Evolutionary conservation across 192 early-diverging fungal genomes (phyloP), one percentile per base, ranked within the genome.

Genomic region (Martensiomyces pterosporus): DNA sequence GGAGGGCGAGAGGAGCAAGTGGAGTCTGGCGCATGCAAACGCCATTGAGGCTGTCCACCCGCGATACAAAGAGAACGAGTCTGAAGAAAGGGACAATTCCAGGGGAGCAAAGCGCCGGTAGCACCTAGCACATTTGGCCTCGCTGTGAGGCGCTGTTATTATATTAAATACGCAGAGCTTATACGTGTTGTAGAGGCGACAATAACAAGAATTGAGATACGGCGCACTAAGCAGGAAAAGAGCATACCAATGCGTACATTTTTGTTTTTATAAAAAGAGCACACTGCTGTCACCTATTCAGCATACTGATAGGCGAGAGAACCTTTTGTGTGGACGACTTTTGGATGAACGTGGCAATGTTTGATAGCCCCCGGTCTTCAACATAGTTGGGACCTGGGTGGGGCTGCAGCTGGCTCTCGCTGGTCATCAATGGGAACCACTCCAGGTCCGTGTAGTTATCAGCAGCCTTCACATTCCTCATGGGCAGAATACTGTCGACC

Each of bases 381-480:
- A 55, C 48, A 32, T 70, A 70, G 37, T 53, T 63, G 5, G 67
- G 67, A 0, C 67, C 67, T 4, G 59, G 21, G 17, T 70, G 60
- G 9, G 52, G 44, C 37, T 57, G 51, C 38, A 70, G 52, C 43
- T 55, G 50, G 13, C 42, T 50, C 12, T 70, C 55, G 46, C 43
- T 38, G 16, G 27, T 47, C n/a, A 70, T 49, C 15, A 70, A 47
- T 16, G 67, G 67, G 55, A 70, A 70, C 67, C 67, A 70, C 34
- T 70, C 67, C n/a, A 70, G 46, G 26, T 70, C 67, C 12, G 60
- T 57, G 55, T 70, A 70, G 38, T 58, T 58, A 42, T 70, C 67
- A 0, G 67, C 50, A 7, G 47, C 60, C 29, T 70, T 70, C 24
- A 49, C 50, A 49, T 58, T 63, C n/a, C 54, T 50, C 7, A 58